Conservation (phyloP, 1,284 basidiomycete species). For the Xerocomus amazonicus region DNA sequence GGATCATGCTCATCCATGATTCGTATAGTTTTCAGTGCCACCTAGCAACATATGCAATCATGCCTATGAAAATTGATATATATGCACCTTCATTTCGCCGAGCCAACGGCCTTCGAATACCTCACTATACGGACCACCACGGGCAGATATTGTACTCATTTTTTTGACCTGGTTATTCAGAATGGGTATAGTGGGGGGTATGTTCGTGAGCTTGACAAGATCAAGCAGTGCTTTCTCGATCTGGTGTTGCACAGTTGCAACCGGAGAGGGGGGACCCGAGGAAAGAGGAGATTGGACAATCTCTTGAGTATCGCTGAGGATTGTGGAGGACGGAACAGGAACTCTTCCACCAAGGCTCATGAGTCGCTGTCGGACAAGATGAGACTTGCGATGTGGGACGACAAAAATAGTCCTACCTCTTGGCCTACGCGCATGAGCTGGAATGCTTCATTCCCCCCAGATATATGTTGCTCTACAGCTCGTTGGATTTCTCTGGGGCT, state of each 20-base stretch:
- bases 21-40: slow-evolving; percentile 52
- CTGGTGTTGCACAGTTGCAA: slow-evolving; percentile 37
- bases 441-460: slow-evolving; percentile 41
- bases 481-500: slow-evolving; percentile 36
- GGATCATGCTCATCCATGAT: slow-evolving; percentile 41
- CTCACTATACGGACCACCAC: slow-evolving; percentile 49
- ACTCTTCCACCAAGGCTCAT: slow-evolving; percentile 16
- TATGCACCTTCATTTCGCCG: slow-evolving; percentile 42
- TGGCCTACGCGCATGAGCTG: slow-evolving; percentile 51
- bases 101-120: slow-evolving; percentile 53
- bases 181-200: slow-evolving; percentile 47
- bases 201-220: slow-evolving; percentile 47
- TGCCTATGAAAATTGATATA: neutral
- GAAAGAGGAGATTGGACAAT: slow-evolving; percentile 24
- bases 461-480: slow-evolving; percentile 36
- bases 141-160: slow-evolving; percentile 32
- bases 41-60: slow-evolving; percentile 31
- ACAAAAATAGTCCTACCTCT: slow-evolving; percentile 30
- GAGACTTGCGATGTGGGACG: neutral
- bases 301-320: slow-evolving; percentile 21
- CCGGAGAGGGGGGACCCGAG: slow-evolving; percentile 25
- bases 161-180: slow-evolving; percentile 49
- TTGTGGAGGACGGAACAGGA: slow-evolving; percentile 2
- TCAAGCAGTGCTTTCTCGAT: slow-evolving; percentile 41
- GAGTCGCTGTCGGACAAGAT: slow-evolving; percentile 29